Conservation (phyloP, 805 yeast species). For the Metschnikowia santaceciliae region DNA sequence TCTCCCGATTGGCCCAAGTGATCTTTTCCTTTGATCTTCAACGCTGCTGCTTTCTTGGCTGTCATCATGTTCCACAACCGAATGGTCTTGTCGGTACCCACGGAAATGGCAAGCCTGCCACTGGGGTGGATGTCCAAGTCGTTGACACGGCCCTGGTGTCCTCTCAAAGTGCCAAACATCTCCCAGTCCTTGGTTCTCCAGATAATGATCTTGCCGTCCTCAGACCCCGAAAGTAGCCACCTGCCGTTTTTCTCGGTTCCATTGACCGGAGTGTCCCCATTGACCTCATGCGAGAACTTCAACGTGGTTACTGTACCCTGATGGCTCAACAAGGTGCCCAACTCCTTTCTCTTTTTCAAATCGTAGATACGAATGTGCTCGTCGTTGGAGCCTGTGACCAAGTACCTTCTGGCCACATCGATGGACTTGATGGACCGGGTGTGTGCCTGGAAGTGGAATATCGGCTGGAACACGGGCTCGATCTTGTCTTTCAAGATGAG, state of each 20-base stretch:
- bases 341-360: conserved; percentile 86
- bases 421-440: conserved; percentile 80
- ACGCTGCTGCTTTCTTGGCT: conserved; percentile 82
- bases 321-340: conserved; percentile 86
- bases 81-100: conserved; percentile 78
- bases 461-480: conserved; percentile 68
- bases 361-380: conserved; percentile 94
- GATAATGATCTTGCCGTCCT: conserved; percentile 81
- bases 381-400: conserved; percentile 93
- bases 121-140: conserved; percentile 88
- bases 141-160: conserved; percentile 78
- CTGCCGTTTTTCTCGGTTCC: conserved; percentile 50
- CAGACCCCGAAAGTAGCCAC: conserved; percentile 89
- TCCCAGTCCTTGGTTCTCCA: conserved; percentile 99
- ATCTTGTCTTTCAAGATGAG: conserved; percentile 54
- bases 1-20: conserved; percentile 63
- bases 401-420: conserved; percentile 75
- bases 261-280: conserved; percentile 2
- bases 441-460: conserved; percentile 95
- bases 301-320: conserved; percentile 82
- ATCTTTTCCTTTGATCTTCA: conserved; percentile 68
- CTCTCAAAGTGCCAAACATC: conserved; percentile 78
- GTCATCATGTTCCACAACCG: conserved; percentile 97
- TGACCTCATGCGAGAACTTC: conserved; percentile 56
- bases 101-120: conserved; percentile 86